Conservation (phyloP, 108 stramenopile species). For the Nannochloropsis granulata region DNA sequence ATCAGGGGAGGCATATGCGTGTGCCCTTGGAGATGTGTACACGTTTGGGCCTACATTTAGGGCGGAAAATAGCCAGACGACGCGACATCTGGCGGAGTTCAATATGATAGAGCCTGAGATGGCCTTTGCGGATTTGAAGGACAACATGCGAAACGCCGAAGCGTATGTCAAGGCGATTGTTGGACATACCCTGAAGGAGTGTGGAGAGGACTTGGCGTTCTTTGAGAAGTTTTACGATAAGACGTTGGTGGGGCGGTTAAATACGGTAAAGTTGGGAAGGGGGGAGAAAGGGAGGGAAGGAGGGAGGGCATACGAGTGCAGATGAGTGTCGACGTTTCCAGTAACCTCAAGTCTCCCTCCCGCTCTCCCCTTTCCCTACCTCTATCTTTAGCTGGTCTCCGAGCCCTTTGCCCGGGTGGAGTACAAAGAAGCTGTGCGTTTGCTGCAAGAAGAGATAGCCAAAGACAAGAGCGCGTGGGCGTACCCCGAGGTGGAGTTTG, state of each 20-base stretch:
- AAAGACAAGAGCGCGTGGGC: constrained; percentile 88
- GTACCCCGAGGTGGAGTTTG: constrained; percentile 91
- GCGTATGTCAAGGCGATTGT: constrained; percentile 74
- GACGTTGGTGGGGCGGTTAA: constrained; percentile 46
- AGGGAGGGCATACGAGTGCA: not conserved
- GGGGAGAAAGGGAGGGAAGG: constrained; percentile 19
- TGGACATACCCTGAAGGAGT: constrained; percentile 53
- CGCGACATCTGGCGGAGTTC: constrained; percentile 91
- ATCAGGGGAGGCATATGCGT: constrained; percentile 83
- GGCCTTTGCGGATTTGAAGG: constrained; percentile 80
- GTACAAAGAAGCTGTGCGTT: constrained; percentile 72
- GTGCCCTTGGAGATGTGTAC: constrained; percentile 92
- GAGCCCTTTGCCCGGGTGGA: constrained; percentile 45
- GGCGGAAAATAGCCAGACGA: constrained; percentile 96
- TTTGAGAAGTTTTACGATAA: constrained; percentile 86
- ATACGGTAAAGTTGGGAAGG: no score
- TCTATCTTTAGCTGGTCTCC: not conserved
- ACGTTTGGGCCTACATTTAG: constrained; percentile 99
- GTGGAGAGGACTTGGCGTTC: constrained; percentile 70
- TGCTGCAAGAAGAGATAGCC: constrained; percentile 79
- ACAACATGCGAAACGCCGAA: constrained; percentile 97
- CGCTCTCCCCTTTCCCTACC: not conserved
- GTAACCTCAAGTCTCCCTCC: not conserved
- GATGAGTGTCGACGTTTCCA: no score
- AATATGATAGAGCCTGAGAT: constrained; percentile 98